A percentile compares a stretch with the other conserved stretches of the same genome.
These are phyloP conservation scores for Phytopythium litorale DNA, from an alignment of 352 stramenopile genomes.

Conservation along the genomic window DNA sequence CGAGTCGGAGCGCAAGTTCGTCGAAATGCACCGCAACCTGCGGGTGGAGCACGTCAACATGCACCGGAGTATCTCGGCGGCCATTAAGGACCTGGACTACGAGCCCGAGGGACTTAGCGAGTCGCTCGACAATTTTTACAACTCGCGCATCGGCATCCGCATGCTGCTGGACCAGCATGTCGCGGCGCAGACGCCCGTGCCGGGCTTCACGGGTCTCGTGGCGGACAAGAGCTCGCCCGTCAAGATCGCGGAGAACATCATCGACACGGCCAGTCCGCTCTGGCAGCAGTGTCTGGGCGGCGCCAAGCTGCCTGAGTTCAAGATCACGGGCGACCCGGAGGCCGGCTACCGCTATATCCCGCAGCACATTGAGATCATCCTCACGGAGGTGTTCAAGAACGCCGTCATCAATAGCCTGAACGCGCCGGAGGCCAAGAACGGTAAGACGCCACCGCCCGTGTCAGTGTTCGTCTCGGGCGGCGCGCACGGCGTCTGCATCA, in stretches of 20 bases:
- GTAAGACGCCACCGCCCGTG: slow-evolving; percentile 38
- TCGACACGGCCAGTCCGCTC: slow-evolving; percentile 45
- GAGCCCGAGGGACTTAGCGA: slow-evolving; percentile 49
- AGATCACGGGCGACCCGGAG: slow-evolving; percentile 40
- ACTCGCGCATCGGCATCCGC: slow-evolving; percentile 78
- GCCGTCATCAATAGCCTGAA: slow-evolving; percentile 71
- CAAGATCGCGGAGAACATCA: slow-evolving; percentile 53
- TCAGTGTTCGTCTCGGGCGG: slow-evolving; percentile 63
- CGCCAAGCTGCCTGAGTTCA: slow-evolving; percentile 51
- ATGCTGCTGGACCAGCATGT: slow-evolving; percentile 83
- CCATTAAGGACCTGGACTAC: slow-evolving; percentile 49
- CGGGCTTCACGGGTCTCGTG: slow-evolving; percentile 63
- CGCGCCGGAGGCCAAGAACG: slow-evolving; percentile 12
- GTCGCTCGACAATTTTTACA: slow-evolving; percentile 82
- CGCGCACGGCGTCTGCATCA: slow-evolving; percentile 71
- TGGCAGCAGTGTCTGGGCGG: slow-evolving; percentile 50
- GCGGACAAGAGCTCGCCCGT: slow-evolving; percentile 63
- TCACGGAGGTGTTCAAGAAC: slow-evolving; percentile 81
- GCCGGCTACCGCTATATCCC: slow-evolving; percentile 78
- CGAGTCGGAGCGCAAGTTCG: slow-evolving; percentile 48
- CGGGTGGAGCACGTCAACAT: slow-evolving; percentile 63
- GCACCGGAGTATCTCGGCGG: slow-evolving; percentile 65
- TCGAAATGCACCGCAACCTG: slow-evolving; percentile 55
- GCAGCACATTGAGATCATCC: slow-evolving; percentile 79
- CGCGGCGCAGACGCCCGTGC: slow-evolving; percentile 47